Evolutionary conservation across 352 stramenopile species (phyloP).

Genomic region (Phytopythium chamaehyphon): DNA sequence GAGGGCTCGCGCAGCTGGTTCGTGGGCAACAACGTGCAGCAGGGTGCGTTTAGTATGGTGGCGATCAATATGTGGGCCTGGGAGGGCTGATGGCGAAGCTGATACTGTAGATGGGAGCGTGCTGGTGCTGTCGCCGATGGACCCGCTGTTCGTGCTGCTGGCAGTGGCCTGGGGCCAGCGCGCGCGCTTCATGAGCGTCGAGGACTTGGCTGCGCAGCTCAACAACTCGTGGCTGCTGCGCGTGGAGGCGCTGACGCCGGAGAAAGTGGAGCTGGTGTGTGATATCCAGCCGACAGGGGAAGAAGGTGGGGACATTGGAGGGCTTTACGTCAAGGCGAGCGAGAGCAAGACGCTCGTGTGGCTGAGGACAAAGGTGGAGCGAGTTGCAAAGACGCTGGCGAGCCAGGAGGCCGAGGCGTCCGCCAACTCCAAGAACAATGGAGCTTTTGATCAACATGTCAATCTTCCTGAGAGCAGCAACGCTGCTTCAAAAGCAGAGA

Average conservation of each 20-base stretch:
- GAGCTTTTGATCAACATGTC: slow-evolving; percentile 35
- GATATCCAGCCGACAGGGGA: slow-evolving; percentile 42
- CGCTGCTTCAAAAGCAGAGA: not conserved
- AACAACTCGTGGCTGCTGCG: slow-evolving; percentile 60
- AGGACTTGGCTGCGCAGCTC: slow-evolving; percentile 43
- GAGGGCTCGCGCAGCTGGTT: slow-evolving; percentile 70
- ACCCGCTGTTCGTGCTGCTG: slow-evolving; percentile 73
- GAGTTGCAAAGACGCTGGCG: slow-evolving; percentile 33
- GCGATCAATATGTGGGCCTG: too few relatives aligned
- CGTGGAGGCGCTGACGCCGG: slow-evolving; percentile 20
- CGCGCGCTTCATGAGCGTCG: slow-evolving; percentile 44
- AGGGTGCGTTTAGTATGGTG: slow-evolving; percentile 20
- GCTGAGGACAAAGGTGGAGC: slow-evolving; percentile 49
- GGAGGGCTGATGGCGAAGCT: slow-evolving; percentile 1
- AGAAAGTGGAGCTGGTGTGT: slow-evolving; percentile 40
- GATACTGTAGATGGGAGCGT: slow-evolving; percentile 42
- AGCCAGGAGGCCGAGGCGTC: slow-evolving; percentile 21
- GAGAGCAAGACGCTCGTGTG: slow-evolving; percentile 49
- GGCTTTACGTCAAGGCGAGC: slow-evolving; percentile 55
- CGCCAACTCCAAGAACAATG: slow-evolving; percentile 10
- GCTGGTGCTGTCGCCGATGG: slow-evolving; percentile 58
- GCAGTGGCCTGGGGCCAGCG: slow-evolving; percentile 44
- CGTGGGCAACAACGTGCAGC: slow-evolving; percentile 60
- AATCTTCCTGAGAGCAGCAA: slow-evolving; percentile 15
- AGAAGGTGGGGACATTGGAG: slow-evolving; percentile 38